Percentiles rank a stretch among this genome's conserved stretches.
These are phyloP conservation scores for Xylaria sp. DNA, from an alignment of 2,329 filamentous ascomycete species.

Conservation along the genomic window DNA sequence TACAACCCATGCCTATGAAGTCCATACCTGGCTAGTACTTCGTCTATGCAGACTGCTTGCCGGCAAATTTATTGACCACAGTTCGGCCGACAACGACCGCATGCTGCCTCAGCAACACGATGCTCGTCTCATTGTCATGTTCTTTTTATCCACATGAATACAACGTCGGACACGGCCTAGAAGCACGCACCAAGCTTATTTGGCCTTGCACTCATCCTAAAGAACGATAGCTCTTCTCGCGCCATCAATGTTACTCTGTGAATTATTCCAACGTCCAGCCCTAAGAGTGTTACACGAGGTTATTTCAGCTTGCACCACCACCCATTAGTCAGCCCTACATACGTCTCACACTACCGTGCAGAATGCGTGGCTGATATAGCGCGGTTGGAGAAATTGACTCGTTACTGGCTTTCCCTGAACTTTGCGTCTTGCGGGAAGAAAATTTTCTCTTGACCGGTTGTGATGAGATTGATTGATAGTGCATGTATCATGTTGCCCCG, in stretches of 20 bases:
- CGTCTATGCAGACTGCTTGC: constrained; percentile 7
- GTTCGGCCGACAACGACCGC: neutral
- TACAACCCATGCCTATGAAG: constrained; percentile 6
- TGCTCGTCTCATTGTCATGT: constrained; percentile 4
- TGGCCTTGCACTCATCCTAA: neutral
- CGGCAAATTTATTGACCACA: neutral
- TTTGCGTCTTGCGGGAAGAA: constrained; percentile 4
- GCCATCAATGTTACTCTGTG: constrained; percentile 18
- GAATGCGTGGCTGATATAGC: neutral
- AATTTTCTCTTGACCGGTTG: neutral
- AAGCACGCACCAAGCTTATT: constrained; percentile 8
- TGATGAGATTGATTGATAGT: neutral
- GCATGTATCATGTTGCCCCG: constrained; percentile 19
- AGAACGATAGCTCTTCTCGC: neutral
- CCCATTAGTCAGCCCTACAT: constrained; percentile 20
- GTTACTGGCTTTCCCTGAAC: constrained; percentile 5
- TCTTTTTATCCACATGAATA: constrained; percentile 23
- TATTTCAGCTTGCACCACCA: constrained; percentile 11
- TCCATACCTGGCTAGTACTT: constrained; percentile 9
- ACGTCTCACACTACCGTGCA: constrained; percentile 7
- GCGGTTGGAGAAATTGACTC: neutral
- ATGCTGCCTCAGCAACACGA: constrained; percentile 4
- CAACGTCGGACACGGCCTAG: constrained; percentile 28
- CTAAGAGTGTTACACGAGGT: neutral
- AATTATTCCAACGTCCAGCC: constrained; percentile 7